Conservation (phyloP, 768 basidiomycete genomes). For the Lactifluus rugatus region DNA sequence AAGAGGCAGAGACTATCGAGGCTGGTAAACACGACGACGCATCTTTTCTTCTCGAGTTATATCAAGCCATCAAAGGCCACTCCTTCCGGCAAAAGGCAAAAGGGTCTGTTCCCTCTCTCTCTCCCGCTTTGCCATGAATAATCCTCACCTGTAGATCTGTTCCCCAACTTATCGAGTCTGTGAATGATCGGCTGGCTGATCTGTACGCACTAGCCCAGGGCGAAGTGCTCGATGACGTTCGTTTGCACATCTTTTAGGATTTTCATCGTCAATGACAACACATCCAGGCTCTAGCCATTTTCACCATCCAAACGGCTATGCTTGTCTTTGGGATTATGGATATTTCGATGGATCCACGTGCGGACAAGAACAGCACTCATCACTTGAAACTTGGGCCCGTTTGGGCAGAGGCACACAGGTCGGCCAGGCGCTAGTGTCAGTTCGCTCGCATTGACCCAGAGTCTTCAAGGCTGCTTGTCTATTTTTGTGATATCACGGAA, state of each 20-base stretch:
- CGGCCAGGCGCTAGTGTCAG: not conserved
- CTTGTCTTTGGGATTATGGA: conserved; percentile 15
- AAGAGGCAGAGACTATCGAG: conserved; percentile 4
- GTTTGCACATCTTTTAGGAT: not conserved
- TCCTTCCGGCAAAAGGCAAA: conserved; percentile 5
- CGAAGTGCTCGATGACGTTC: conserved; percentile 13
- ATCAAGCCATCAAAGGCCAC: conserved; percentile 12
- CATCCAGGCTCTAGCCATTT: not conserved
- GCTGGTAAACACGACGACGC: conserved; percentile 15
- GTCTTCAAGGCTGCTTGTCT: conserved; percentile 1
- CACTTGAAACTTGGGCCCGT: conserved; percentile 7
- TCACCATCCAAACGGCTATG: conserved; percentile 13
- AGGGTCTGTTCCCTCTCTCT: not conserved
- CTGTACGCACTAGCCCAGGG: conserved; percentile 11
- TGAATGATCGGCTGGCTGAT: conserved; percentile 13
- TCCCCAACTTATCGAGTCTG: conserved; percentile 6
- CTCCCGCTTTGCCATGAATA: not conserved
- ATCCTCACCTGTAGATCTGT: conserved; percentile 4
- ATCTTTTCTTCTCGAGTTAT: conserved; percentile 11
- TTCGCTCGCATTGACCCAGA: not conserved
- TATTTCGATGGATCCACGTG: not conserved
- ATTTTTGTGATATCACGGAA: conserved; percentile 10
- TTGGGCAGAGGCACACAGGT: conserved; percentile 8
- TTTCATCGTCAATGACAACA: not conserved
- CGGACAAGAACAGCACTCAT: conserved; percentile 12